phyloP scores from a whole-genome alignment of 768 basidiomycete genomes.

The Cubamyces sp. region DNA sequence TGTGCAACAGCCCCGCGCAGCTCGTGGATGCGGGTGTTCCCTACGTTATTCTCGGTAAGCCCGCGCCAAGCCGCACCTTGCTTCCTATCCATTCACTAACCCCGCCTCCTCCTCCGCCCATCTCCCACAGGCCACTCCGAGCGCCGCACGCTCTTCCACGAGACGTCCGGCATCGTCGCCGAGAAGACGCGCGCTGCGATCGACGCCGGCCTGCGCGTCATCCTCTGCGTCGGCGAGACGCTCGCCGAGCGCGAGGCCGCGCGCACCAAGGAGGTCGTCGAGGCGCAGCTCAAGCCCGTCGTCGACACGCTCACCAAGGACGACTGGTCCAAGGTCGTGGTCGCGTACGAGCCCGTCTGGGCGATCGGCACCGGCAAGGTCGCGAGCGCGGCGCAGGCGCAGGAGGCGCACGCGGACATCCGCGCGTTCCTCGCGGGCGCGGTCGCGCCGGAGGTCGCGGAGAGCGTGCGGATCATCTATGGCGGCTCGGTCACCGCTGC shows the following conservation, averaged over 20 bases:
- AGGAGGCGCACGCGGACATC: conserved; percentile 86
- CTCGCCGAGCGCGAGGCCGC: conserved; percentile 83
- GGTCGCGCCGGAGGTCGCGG: conserved; percentile 72
- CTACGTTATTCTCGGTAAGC: conserved; percentile 87
- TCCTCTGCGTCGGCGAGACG: conserved; percentile 96
- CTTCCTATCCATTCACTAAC: background rate
- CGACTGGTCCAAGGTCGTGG: conserved; percentile 89
- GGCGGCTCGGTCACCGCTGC: conserved; percentile 92
- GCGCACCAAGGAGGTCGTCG: conserved; percentile 78
- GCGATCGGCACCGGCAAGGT: conserved; percentile 98
- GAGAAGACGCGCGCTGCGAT: conserved; percentile 86
- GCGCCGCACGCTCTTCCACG: conserved; percentile 90
- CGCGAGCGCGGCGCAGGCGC: conserved; percentile 89
- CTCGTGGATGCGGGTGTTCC: conserved; percentile 85
- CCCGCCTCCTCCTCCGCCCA: background rate
- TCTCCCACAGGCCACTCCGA: conserved; percentile 82
- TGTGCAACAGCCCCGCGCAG: conserved; percentile 65
- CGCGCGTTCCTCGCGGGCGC: conserved; percentile 70
- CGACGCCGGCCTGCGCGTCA: conserved; percentile 75
- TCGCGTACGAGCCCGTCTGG: conserved; percentile 98
- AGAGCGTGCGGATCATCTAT: conserved; percentile 85
- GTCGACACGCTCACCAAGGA: conserved; percentile 59
- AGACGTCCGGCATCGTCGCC: conserved; percentile 82
- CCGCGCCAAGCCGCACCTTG: conserved; percentile 1
- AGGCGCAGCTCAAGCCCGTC: conserved; percentile 80